These are phyloP conservation scores for Chaetomium sp. DNA, from an alignment of 2,329 filamentous ascomycete species.

Conservation along the genomic window DNA sequence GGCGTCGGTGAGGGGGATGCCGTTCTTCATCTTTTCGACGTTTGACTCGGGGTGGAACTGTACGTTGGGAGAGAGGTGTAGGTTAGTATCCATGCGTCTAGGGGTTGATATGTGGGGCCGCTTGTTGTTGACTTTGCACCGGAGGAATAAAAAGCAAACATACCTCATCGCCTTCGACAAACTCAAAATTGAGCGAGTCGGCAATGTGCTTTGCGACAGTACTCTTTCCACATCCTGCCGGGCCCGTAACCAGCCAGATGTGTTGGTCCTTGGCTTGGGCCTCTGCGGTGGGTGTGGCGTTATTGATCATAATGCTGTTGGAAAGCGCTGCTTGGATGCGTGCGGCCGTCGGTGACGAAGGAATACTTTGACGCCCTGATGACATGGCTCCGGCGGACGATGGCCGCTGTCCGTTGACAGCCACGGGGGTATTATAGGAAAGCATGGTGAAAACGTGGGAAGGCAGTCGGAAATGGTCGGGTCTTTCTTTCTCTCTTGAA, in stretches of 20 bases:
- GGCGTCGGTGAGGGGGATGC: conserved; percentile 78
- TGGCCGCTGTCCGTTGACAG: conserved; percentile 36
- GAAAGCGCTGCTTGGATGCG: conserved; percentile 18
- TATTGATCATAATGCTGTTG: conserved; percentile 25
- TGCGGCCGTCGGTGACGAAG: conserved; percentile 25
- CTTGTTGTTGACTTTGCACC: too few species aligned
- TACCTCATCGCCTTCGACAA: conserved; percentile 74
- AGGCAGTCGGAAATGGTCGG: not conserved
- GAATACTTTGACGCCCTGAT: conserved; percentile 22
- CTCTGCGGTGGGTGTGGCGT: conserved; percentile 27
- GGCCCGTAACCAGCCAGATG: conserved; percentile 75
- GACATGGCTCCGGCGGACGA: conserved; percentile 25
- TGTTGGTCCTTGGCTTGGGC: conserved; percentile 45
- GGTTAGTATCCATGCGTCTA: too few species aligned
- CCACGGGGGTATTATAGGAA: conserved; percentile 42
- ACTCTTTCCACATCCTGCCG: conserved; percentile 73
- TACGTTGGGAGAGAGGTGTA: not conserved
- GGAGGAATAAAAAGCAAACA: conserved; percentile 22
- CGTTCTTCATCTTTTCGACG: conserved; percentile 83
- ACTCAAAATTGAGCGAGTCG: conserved; percentile 56
- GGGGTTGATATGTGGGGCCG: too few species aligned
- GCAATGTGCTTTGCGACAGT: conserved; percentile 64
- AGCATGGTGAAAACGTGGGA: conserved; percentile 36
- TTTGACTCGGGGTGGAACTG: conserved; percentile 72
- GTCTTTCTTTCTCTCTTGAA: not conserved